These are phyloP conservation scores for Kodamaea laetipori DNA, from an alignment of 805 yeast genomes.

Conservation along the genomic window DNA sequence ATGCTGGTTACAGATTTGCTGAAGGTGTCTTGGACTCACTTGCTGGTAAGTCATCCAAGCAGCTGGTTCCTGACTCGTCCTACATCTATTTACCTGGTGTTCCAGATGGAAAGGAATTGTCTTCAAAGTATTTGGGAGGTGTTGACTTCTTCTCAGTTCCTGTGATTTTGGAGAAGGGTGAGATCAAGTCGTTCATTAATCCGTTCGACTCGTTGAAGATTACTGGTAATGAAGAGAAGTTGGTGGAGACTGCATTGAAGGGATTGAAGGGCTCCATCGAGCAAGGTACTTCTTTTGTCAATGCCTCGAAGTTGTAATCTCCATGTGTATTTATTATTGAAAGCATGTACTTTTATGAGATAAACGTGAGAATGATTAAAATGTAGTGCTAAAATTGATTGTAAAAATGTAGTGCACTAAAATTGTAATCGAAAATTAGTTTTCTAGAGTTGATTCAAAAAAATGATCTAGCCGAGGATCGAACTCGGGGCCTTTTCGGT, in stretches of 20 bases:
- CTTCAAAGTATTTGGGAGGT: constrained; percentile 37
- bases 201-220: constrained; percentile 36
- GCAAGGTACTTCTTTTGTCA: constrained; percentile 44
- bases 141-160: constrained; percentile 53
- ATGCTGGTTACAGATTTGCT: constrained; percentile 79
- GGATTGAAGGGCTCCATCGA: constrained; percentile 43
- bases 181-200: constrained; percentile 36
- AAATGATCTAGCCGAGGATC: constrained; percentile 45
- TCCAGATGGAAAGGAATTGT: constrained; percentile 47
- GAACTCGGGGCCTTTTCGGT: constrained; percentile 49
- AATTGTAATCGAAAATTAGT: no score
- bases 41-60: constrained; percentile 55
- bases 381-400: no score
- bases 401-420: no score
- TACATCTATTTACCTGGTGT: constrained; percentile 58
- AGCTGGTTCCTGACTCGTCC: constrained; percentile 46
- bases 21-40: constrained; percentile 63
- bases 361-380: no score
- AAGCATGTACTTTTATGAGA: no score
- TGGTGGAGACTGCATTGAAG: constrained; percentile 39
- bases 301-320: constrained; percentile 39
- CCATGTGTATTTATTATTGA: no score
- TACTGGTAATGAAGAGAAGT: constrained; percentile 33
- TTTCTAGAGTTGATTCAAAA: no score
- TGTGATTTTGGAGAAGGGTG: constrained; percentile 41